Conservation (phyloP, 129 eudicot species). For the Calendula officinalis region DNA sequence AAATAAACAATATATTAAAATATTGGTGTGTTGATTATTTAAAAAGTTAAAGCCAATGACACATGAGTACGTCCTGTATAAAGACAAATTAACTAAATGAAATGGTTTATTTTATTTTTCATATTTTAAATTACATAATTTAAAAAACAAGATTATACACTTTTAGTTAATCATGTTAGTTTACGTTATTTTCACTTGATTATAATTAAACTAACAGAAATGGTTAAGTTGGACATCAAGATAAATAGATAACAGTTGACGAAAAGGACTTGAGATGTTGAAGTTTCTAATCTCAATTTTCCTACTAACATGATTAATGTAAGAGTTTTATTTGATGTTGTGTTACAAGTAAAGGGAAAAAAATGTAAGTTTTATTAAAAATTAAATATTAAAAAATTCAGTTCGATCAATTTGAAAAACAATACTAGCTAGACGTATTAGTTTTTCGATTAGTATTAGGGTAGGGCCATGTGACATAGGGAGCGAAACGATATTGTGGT, state of each 20-base stretch:
- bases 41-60: background rate
- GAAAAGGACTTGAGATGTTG: too few species aligned
- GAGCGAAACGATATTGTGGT: slow-evolving; percentile 37
- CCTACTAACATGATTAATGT: too few species aligned
- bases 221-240: too few species aligned
- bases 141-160: background rate
- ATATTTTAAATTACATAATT: background rate
- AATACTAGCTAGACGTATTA: background rate
- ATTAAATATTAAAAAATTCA: too few species aligned
- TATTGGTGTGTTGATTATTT: background rate
- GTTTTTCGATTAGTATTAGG: slow-evolving; percentile 17
- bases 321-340: too few species aligned
- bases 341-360: background rate
- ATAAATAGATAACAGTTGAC: too few species aligned
- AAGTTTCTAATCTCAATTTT: too few species aligned
- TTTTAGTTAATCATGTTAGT: background rate
- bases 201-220: background rate
- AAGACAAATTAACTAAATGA: background rate
- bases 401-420: too few species aligned
- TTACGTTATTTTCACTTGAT: background rate
- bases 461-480: slow-evolving; percentile 32
- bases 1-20: background rate
- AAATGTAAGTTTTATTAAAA: background rate
- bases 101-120: background rate
- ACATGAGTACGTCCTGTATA: background rate